phyloP scores from a whole-genome alignment of 306 rosid species.

The Sicyos edulis region DNA sequence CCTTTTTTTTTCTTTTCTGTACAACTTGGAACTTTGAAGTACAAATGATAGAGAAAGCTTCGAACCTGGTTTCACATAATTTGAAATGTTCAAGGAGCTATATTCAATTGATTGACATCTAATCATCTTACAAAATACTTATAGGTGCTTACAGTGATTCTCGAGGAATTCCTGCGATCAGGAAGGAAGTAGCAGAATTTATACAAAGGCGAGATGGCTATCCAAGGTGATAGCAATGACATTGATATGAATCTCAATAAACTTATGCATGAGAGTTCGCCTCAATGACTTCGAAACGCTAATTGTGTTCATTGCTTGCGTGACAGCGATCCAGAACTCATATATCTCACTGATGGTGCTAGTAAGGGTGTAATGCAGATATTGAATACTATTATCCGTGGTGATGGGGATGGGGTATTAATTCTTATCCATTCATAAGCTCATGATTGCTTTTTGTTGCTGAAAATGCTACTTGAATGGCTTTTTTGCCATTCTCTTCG shows the following conservation, averaged over 20 bases:
- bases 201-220: constrained; percentile 88
- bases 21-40: not conserved
- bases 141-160: constrained; percentile 98
- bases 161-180: constrained; percentile 79
- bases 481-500: not conserved
- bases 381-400: constrained; percentile 74
- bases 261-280: too few species aligned
- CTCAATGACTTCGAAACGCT: too few species aligned
- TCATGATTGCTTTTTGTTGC: too few species aligned
- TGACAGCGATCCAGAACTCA: constrained; percentile 92
- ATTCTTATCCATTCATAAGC: too few species aligned
- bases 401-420: constrained; percentile 79
- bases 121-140: not conserved
- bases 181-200: constrained; percentile 95
- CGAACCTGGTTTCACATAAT: not conserved
- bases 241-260: not conserved
- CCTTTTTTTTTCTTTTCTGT: too few species aligned
- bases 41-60: not conserved
- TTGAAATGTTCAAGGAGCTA: not conserved
- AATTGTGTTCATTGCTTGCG: not conserved
- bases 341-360: constrained; percentile 96
- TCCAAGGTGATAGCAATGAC: constrained; percentile 58
- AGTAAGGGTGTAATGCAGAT: constrained; percentile 99
- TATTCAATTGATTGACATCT: not conserved
- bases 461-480: not conserved